Percentiles rank a stretch among this genome's conserved stretches.
phyloP scores from a whole-genome alignment of 345 rosid species.

The Excoecaria cochinchinensis region DNA sequence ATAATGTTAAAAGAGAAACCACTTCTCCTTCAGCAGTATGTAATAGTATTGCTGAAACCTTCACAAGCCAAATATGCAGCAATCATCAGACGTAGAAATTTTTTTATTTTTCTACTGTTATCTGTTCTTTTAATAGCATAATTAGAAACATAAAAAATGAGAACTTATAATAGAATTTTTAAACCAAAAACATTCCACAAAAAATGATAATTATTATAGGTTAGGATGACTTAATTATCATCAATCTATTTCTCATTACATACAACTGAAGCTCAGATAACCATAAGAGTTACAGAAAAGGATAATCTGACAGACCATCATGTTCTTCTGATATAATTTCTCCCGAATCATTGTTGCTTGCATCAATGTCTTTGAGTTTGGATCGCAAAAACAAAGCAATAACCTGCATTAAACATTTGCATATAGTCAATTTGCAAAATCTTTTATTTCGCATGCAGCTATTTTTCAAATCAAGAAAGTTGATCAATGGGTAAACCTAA shows the following conservation, averaged over 20 bases:
- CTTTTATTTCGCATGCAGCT: neutral
- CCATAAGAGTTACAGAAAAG: neutral
- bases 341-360: constrained; percentile 19
- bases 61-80: neutral
- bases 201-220: neutral
- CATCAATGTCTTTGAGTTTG: constrained; percentile 45
- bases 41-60: neutral
- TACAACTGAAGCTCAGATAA: constrained; percentile 2
- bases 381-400: constrained; percentile 76
- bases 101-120: neutral
- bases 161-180: neutral
- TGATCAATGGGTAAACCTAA: constrained; percentile 1
- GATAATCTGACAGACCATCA: constrained; percentile 28
- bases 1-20: neutral
- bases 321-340: constrained; percentile 32
- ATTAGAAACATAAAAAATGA: neutral
- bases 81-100: neutral
- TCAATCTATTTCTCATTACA: neutral
- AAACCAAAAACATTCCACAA: neutral
- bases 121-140: neutral
- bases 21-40: neutral
- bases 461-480: neutral
- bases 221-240: neutral
- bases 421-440: constrained; percentile 5
- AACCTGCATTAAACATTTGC: constrained; percentile 57